A percentile compares a stretch with the other conserved stretches of the same genome.
Evolutionary conservation across 164 flowering plant species (phyloP).

Genomic region (Tetracentron sinense): DNA sequence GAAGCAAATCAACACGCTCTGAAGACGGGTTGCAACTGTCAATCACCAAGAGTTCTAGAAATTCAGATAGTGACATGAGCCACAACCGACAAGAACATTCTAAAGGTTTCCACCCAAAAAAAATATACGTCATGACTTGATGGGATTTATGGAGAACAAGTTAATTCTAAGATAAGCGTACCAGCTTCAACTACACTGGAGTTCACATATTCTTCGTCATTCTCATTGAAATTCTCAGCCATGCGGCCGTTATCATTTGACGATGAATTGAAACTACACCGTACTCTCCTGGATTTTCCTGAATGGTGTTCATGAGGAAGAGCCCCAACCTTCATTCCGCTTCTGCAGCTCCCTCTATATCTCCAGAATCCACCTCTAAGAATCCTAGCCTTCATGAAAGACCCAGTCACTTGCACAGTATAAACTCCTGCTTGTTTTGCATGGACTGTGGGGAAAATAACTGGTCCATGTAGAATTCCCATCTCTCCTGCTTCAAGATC

Average conservation of each 20-base stretch:
- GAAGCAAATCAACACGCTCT: no score
- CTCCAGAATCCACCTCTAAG: slow-evolving; percentile 57
- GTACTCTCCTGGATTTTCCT: slow-evolving; percentile 30
- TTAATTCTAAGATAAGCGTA: slow-evolving; percentile 22
- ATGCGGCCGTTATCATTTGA: slow-evolving; percentile 82
- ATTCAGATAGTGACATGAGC: no score
- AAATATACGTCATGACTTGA: no score
- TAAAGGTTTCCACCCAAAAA: no score
- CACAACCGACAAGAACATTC: no score
- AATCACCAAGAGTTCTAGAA: no score
- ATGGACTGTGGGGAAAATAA: slow-evolving; percentile 60
- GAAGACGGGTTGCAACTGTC: no score
- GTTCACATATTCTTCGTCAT: slow-evolving; percentile 82
- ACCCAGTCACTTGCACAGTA: slow-evolving; percentile 29
- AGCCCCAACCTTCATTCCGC: slow-evolving; percentile 21
- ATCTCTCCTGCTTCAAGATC: slow-evolving; percentile 31
- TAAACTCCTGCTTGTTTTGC: slow-evolving; percentile 41
- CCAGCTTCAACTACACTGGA: slow-evolving; percentile 96
- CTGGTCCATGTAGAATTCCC: slow-evolving; percentile 76
- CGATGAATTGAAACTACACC: slow-evolving; percentile 71
- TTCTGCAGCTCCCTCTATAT: slow-evolving; percentile 22
- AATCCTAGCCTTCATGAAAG: slow-evolving; percentile 34
- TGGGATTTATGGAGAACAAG: background rate
- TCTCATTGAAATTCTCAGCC: slow-evolving; percentile 81
- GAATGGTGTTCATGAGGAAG: slow-evolving; percentile 14